A percentile compares a stretch with the other conserved stretches of the same genome.
phyloP scores from a whole-genome alignment of 75 land plant species.

The Sequoia sempervirens region DNA sequence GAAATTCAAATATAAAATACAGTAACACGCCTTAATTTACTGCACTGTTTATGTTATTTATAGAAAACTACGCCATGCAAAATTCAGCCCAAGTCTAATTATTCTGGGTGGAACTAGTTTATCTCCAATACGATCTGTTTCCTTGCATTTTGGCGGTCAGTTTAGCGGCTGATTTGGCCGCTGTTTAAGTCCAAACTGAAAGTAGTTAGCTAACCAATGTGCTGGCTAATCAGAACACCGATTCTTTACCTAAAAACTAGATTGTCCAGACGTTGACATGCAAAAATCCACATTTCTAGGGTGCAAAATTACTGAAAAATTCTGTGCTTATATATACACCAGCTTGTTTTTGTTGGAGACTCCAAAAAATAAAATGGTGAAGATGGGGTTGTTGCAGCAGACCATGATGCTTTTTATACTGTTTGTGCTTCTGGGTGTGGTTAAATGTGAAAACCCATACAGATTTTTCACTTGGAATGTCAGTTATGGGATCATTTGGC shows the following conservation, averaged over 20 bases:
- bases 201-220: background rate
- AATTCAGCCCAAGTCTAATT: no score
- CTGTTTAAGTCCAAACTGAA: background rate
- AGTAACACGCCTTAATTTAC: no score
- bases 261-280: no score
- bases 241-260: no score
- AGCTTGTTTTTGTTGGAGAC: background rate
- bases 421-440: conserved; percentile 6
- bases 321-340: background rate
- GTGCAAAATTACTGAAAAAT: background rate
- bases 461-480: conserved; percentile 45
- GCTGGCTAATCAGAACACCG: background rate
- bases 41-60: no score
- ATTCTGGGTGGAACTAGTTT: background rate
- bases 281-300: background rate
- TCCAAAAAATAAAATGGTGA: background rate
- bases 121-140: no score
- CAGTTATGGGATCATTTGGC: conserved; percentile 29
- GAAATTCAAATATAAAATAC: no score
- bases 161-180: background rate
- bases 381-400: background rate
- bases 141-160: background rate
- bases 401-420: conserved; percentile 5
- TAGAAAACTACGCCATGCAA: no score
- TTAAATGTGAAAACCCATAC: conserved; percentile 47